Evolutionary conservation across 306 rosid genomes (phyloP).

Genomic region (Rubus parviflorus): DNA sequence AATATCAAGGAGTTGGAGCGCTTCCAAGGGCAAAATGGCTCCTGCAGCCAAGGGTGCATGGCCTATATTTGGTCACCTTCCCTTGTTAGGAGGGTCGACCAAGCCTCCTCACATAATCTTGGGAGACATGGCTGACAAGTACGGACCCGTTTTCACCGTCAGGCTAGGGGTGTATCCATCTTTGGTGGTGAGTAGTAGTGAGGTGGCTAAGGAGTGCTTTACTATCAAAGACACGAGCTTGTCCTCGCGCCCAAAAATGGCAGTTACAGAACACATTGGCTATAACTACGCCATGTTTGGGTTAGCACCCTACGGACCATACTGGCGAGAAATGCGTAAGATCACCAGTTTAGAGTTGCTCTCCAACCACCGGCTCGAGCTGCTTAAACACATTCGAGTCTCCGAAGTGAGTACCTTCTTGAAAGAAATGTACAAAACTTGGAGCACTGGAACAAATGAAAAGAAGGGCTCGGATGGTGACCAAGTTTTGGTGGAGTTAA

Average conservation of each 20-base stretch:
- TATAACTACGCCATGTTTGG: conserved; percentile 37
- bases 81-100: too few species aligned
- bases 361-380: conserved; percentile 10
- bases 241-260: conserved; percentile 24
- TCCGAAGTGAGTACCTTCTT: too few species aligned
- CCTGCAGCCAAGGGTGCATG: too few species aligned
- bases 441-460: neutral
- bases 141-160: neutral
- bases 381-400: neutral
- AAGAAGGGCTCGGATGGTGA: neutral
- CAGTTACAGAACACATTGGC: conserved; percentile 6
- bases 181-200: conserved; percentile 22
- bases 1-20: too few species aligned
- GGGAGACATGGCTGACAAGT: conserved; percentile 21
- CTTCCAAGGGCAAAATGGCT: too few species aligned
- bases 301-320: conserved; percentile 12
- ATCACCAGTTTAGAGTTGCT: conserved; percentile 19
- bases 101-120: too few species aligned
- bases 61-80: too few species aligned
- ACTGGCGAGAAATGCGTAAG: conserved; percentile 35
- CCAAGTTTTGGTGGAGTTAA: neutral
- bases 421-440: too few species aligned
- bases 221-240: conserved; percentile 19
- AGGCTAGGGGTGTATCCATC: conserved; percentile 14
- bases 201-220: too few species aligned